A percentile compares a stretch with the other conserved stretches of the same genome.
Evolutionary conservation across 768 basidiomycete genomes (phyloP).

Genomic region (Naganishia randhawae): DNA sequence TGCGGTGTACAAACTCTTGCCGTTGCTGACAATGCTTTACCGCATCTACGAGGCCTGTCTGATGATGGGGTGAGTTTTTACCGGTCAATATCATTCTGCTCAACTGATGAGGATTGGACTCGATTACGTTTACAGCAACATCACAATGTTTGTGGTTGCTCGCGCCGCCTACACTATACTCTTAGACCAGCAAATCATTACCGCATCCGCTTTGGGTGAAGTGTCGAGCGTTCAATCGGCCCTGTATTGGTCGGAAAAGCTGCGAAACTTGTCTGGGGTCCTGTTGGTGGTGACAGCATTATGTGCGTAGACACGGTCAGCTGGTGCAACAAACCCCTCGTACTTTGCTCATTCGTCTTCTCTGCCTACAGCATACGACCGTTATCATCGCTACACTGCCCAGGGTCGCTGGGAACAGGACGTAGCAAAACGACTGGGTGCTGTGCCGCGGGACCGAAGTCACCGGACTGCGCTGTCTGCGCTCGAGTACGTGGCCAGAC

Average conservation of each 20-base stretch:
- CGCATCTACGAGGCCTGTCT: constrained; percentile 44
- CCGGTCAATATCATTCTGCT: background rate
- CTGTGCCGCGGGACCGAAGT: constrained; percentile 28
- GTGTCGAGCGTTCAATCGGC: background rate
- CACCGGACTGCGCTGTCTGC: constrained; percentile 28
- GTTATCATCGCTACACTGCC: constrained; percentile 38
- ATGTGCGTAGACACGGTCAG: constrained; percentile 12
- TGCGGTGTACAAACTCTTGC: constrained; percentile 16
- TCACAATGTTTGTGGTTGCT: constrained; percentile 11
- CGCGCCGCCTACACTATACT: constrained; percentile 23
- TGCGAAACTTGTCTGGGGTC: constrained; percentile 8
- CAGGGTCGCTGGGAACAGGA: constrained; percentile 31
- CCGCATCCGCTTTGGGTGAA: background rate
- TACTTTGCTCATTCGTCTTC: constrained; percentile 28
- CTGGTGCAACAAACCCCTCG: background rate
- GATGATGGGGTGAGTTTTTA: constrained; percentile 36
- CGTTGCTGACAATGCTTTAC: constrained; percentile 32
- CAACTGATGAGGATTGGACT: background rate
- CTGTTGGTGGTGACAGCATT: constrained; percentile 19
- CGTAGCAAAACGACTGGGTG: constrained; percentile 30
- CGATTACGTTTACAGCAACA: background rate
- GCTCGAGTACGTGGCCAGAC: constrained; percentile 29
- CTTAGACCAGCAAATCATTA: background rate
- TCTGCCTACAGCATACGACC: constrained; percentile 34
- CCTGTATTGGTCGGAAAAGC: constrained; percentile 19